Evolutionary conservation across 2,329 filamentous ascomycete genomes (phyloP).

Genomic region (Pseudovirgaria hyperparasitica): DNA sequence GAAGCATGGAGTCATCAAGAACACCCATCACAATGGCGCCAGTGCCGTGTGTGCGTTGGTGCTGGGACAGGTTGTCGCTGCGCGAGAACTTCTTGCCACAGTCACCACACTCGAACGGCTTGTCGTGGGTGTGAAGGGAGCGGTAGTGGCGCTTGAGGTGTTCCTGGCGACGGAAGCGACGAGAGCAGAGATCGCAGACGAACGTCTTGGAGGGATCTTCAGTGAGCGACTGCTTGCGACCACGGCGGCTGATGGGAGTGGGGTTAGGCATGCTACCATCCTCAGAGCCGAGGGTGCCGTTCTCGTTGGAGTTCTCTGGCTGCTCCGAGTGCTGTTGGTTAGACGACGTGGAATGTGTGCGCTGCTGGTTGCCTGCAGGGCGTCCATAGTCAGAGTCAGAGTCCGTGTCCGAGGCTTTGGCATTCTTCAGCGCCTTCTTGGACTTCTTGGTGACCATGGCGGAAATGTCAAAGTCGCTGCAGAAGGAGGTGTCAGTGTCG

Average conservation of each 20-base stretch:
- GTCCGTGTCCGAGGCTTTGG: conserved; percentile 17
- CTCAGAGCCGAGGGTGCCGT: conserved; percentile 35
- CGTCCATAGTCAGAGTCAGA: conserved; percentile 22
- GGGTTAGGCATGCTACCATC: conserved; percentile 19
- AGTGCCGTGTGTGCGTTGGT: conserved; percentile 83
- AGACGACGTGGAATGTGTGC: conserved; percentile 21
- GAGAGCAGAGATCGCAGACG: conserved; percentile 89
- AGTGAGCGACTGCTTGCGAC: conserved; percentile 94
- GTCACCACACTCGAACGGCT: conserved; percentile 94
- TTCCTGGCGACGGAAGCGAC: conserved; percentile 94
- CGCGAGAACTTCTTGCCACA: conserved; percentile 99
- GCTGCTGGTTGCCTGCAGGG: conserved; percentile 14
- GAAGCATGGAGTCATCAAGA: conserved; percentile 54
- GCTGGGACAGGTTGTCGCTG: conserved; percentile 93
- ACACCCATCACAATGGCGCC: conserved; percentile 87
- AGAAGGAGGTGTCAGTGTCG: conserved; percentile 34
- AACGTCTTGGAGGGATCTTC: conserved; percentile 98
- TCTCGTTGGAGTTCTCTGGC: conserved; percentile 26
- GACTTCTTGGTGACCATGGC: conserved; percentile 12
- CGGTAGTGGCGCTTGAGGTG: conserved; percentile 98
- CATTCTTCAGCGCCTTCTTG: conserved; percentile 13
- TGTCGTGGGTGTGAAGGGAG: conserved; percentile 95
- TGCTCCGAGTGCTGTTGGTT: conserved; percentile 22
- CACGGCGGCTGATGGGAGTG: conserved; percentile 68
- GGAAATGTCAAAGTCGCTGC: too few relatives aligned